A percentile compares a stretch with the other conserved stretches of the same genome.
These are phyloP conservation scores for Fusarium setosum DNA, from an alignment of 2,329 filamentous ascomycete species.

Conservation along the genomic window DNA sequence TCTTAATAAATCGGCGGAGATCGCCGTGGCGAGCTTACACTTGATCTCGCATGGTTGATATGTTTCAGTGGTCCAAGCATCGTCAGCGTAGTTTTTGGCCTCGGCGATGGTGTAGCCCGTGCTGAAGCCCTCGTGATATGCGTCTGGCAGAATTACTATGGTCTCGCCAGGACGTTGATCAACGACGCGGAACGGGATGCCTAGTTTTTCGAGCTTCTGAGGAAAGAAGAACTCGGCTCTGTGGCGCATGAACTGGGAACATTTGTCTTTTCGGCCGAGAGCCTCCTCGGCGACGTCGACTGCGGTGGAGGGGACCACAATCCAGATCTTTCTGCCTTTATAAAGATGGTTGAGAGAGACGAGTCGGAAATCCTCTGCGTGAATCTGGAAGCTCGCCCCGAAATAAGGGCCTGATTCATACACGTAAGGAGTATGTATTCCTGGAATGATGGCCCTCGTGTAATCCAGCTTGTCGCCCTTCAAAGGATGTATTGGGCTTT, in stretches of 20 bases:
- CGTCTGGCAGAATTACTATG: slow-evolving; percentile 53
- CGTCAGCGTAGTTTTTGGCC: slow-evolving; percentile 54
- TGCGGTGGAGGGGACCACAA: slow-evolving; percentile 51
- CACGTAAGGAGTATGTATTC: slow-evolving; percentile 55
- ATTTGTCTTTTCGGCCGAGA: slow-evolving; percentile 47
- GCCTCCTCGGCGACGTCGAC: slow-evolving; percentile 49
- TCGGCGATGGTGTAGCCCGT: slow-evolving; percentile 55
- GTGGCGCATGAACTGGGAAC: slow-evolving; percentile 56
- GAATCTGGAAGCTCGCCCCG: slow-evolving; percentile 54
- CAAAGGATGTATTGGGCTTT: slow-evolving; percentile 52
- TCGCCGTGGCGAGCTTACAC: slow-evolving; percentile 50
- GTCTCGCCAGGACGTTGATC: slow-evolving; percentile 54
- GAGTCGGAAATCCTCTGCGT: slow-evolving; percentile 54
- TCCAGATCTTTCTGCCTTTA: slow-evolving; percentile 54
- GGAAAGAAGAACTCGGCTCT: slow-evolving; percentile 55
- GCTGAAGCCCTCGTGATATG: slow-evolving; percentile 55
- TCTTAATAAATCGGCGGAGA: slow-evolving; percentile 49
- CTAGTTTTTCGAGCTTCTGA: slow-evolving; percentile 52
- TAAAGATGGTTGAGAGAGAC: slow-evolving; percentile 54
- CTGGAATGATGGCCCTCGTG: slow-evolving; percentile 52
- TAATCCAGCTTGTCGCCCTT: slow-evolving; percentile 51
- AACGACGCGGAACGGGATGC: slow-evolving; percentile 51
- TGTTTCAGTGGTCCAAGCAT: slow-evolving; percentile 48
- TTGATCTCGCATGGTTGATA: slow-evolving; percentile 50
- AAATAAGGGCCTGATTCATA: slow-evolving; percentile 54